Evolutionary conservation across 2,329 filamentous ascomycete genomes (phyloP).

Genomic region (Aspergillus ochraceus): DNA sequence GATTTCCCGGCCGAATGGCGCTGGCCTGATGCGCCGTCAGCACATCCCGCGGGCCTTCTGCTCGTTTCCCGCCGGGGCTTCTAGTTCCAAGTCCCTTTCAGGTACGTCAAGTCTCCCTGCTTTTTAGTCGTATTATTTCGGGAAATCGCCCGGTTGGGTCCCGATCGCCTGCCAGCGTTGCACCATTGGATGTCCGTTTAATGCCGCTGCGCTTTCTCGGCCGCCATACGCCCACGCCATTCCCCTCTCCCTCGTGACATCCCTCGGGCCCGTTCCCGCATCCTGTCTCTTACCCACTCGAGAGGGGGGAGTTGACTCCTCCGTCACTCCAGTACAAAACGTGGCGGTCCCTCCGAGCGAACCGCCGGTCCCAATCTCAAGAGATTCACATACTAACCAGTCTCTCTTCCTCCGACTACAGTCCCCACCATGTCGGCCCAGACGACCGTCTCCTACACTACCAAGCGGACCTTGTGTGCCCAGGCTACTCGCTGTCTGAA

Average conservation of each 20-base stretch:
- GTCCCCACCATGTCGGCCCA: conserved; percentile 28
- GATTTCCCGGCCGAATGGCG: conserved; percentile 31
- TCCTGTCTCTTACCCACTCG: background rate
- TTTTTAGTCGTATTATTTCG: background rate
- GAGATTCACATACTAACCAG: background rate
- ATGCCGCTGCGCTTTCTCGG: background rate
- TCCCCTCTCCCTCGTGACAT: conserved; percentile 15
- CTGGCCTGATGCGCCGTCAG: conserved; percentile 24
- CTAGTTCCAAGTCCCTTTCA: conserved; percentile 13
- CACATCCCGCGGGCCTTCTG: conserved; percentile 10
- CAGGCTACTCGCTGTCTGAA: conserved; percentile 57
- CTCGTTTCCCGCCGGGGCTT: conserved; percentile 15
- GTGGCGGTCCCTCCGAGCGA: background rate
- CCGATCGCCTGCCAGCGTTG: background rate
- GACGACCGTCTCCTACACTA: conserved; percentile 24
- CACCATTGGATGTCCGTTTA: background rate
- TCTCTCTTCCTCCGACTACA: conserved; percentile 17
- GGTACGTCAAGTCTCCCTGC: conserved; percentile 18
- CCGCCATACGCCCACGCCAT: conserved; percentile 13
- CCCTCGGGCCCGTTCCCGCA: conserved; percentile 2
- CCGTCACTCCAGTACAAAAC: conserved; percentile 3
- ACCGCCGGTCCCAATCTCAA: conserved; percentile 12
- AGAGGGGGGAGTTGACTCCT: background rate
- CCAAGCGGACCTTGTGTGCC: conserved; percentile 48
- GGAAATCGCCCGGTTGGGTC: conserved; percentile 7